phyloP scores from a whole-genome alignment of 2,329 filamentous ascomycete genomes.

The Pseudohalonectria lignicola region DNA sequence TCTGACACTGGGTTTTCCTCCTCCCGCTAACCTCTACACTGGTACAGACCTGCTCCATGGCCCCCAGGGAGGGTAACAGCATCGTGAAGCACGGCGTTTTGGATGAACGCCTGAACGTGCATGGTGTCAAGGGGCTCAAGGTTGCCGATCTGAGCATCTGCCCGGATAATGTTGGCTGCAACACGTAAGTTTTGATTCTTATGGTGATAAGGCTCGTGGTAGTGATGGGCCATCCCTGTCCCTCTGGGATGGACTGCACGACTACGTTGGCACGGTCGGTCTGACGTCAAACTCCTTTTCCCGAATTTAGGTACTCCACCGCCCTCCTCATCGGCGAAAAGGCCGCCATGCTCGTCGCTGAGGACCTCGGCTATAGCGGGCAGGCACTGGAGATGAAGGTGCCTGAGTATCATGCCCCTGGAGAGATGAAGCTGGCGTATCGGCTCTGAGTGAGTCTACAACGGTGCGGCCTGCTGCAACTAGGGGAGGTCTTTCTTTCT shows the following conservation, averaged over 20 bases:
- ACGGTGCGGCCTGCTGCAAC: background rate
- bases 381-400: conserved; percentile 68
- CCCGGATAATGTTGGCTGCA: conserved; percentile 25
- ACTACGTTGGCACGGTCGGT: background rate
- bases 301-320: conserved; percentile 48
- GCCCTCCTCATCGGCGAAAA: conserved; percentile 70
- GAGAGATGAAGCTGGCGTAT: conserved; percentile 27
- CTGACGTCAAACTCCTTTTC: conserved; percentile 4
- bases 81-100: conserved; percentile 45
- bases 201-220: too few relatives aligned
- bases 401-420: conserved; percentile 48
- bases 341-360: conserved; percentile 55
- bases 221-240: background rate
- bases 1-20: too few relatives aligned
- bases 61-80: conserved; percentile 52
- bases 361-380: conserved; percentile 66
- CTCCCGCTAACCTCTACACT: background rate
- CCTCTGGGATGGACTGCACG: too few relatives aligned
- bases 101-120: conserved; percentile 26
- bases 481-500: background rate
- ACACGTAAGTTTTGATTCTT: too few relatives aligned
- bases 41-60: conserved; percentile 50
- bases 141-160: conserved; percentile 22
- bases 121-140: conserved; percentile 27
- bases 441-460: conserved; percentile 28